Evolutionary conservation across 192 early-diverging fungal species (phyloP), one percentile per base, ranked within the genome.

Genomic region (Chytriomyces sp.): DNA sequence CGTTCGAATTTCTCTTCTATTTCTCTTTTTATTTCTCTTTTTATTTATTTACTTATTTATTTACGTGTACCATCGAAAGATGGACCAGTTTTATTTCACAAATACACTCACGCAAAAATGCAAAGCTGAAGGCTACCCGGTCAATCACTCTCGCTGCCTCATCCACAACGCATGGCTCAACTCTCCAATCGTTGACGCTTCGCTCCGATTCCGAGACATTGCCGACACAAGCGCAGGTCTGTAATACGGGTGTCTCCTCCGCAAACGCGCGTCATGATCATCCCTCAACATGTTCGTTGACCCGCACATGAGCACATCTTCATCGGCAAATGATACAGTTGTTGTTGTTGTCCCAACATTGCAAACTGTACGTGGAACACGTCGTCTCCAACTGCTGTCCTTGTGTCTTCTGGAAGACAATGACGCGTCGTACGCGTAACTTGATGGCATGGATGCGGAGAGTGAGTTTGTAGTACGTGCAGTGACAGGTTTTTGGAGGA

Each of bases 221-320:
- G 53, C 16, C 16, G 16, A n/a, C 2, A 57, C 53, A 57, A 20
- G 16, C 53, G 66, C 45, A n/a, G 66, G 66, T 8, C 66, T 44
- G 46, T 67, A 67, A 13, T 69, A 69, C 50, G 68, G 68, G 45
- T 69, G 68, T 47, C 68, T 43, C 8, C 68, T 9, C 16, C 68
- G 23, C 45, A 28, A 11, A 18, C 50, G 46, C 23, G 68, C 23
- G 10, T 69, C 68, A 23, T 28, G 8, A 24, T 69, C 68, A 69
- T 69, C 68, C 18, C 68, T 10, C 26, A 69, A 53, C 53, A 57
- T 5, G 1, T 57, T 57, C 53, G 35, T 35, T 35, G 35, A 35
- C 35, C 35, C 35, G 35, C 35, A 35, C 35, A 35, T 35, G 35
- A 35, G 35, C 35, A 35, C 35, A 4, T 35, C 35, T 35, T 35